A percentile compares a stretch with the other conserved stretches of the same genome.
Evolutionary conservation across 1,284 basidiomycete genomes (phyloP).

Genomic region (Pisolithus thermaeus): DNA sequence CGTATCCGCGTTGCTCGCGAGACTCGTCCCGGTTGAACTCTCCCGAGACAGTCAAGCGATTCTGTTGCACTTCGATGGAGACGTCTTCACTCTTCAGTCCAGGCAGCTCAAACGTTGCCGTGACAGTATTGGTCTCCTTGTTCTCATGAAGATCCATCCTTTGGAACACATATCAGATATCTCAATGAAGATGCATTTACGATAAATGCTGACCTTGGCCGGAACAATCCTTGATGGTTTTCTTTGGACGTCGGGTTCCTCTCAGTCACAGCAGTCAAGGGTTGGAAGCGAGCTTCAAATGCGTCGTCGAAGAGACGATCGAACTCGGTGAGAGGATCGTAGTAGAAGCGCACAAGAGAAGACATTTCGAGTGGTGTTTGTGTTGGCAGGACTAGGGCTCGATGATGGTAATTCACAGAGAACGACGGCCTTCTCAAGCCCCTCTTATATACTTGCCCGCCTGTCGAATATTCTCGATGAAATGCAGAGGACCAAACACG

Average conservation of each 20-base stretch:
- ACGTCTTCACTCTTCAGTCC: slow-evolving; percentile 41
- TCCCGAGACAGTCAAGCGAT: slow-evolving; percentile 41
- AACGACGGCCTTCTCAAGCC: background rate
- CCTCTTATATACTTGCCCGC: background rate
- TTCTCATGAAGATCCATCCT: slow-evolving; percentile 48
- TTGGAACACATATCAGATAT: background rate
- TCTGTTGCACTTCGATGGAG: slow-evolving; percentile 36
- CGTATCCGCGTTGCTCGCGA: slow-evolving; percentile 38
- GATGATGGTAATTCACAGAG: background rate
- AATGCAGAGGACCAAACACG: background rate
- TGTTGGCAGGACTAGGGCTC: background rate
- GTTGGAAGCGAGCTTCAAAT: slow-evolving; percentile 28
- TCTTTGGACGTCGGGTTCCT: background rate
- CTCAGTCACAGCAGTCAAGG: slow-evolving; percentile 8
- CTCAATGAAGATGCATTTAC: too few species aligned
- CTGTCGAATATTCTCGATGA: background rate
- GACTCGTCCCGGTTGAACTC: slow-evolving; percentile 32
- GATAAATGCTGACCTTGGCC: background rate
- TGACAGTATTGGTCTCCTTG: slow-evolving; percentile 34
- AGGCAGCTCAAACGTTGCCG: slow-evolving; percentile 45
- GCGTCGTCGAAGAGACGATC: slow-evolving; percentile 46
- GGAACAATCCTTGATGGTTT: background rate
- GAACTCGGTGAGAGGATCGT: slow-evolving; percentile 47
- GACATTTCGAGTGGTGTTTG: slow-evolving; percentile 7
- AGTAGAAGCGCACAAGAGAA: slow-evolving; percentile 30